Evolutionary conservation across 2,329 filamentous ascomycete genomes (phyloP), one percentile per base, ranked within the genome.

Genomic region (Lachnellula subtilissima): DNA sequence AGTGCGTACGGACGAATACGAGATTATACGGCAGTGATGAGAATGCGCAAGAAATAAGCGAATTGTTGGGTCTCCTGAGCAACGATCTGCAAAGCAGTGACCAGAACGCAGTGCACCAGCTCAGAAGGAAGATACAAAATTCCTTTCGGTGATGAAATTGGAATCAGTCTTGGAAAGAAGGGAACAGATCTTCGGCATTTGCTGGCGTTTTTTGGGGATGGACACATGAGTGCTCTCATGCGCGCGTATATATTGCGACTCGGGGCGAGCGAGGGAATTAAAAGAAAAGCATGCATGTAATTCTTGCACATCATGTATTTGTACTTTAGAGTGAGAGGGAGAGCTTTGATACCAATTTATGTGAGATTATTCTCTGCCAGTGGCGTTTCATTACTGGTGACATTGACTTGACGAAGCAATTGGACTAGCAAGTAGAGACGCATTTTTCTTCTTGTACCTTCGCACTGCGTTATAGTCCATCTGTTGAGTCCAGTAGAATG

Each of bases 11-110:
- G 25, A 73, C 76, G 9, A 81, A 80, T 17, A 78, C 78, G 2
- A 70, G 75, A 6, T 68, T 82, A 11, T 87, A 85, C 64, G 85
- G 85, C 12, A 80, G 81, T 51, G 80, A 85, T 42, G 76, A 79
- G 53, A 82, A 83, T 59, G 79, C 80, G 3, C 72, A 74, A 42
- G 70, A 74, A 4, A 71, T 80, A 6, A 70, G 69, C 7, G 73
- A 79, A 60, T 71, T 75, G 48, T 66, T 80, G 50, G 61, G 71
- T 17, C 68, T 77, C 52, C 64, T 83, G 39, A 70, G 76, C 37
- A 72, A 75, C 54, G 72, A 71, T 51, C 69, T 77, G 36, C 64
- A 75, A 53, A 69, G 61, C 40, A 64, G 71, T 22, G 67, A 72
- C 45, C 66, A 73, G 55, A 72, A 73, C 55, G 61, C 69, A 48